Base-by-base conservation (phyloP, 192 early-diverging fungal genomes). In the Coemansia sp. region DNA sequence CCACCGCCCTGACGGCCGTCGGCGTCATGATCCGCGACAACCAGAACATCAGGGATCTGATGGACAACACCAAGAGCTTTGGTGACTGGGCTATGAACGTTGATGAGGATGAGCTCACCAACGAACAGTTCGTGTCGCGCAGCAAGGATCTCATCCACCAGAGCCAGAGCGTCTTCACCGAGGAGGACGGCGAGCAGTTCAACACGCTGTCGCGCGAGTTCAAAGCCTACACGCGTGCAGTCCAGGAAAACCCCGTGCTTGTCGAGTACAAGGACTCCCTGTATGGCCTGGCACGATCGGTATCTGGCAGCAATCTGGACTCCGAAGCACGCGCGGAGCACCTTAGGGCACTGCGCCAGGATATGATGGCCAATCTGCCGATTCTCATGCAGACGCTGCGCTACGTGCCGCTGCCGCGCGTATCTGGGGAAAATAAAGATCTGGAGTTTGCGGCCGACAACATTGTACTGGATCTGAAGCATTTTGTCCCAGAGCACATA, bases 381-480 rank as follows among this genome's bases (percentile, higher is more conserved):
- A 21, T 56, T 12, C 51, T 81, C 12, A 64, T 72, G 26, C 74
- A 70, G 61, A 55, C 52, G 0, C 71, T 81, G 42, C 72, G 79
- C 60, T 81, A 81, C 43, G 55, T 76, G 31, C 79, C 79, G 25
- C 57, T 81, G 39, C 79, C 79, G 10, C 79, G 79, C n/a, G 53
- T 81, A n/a, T 35, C 72, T 23, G 74, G 79, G 29, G 58, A 66
- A 66, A 81, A 76, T 63, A 63, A 68, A 52, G 59, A 81, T n/a
- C 33, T 73, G 25, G 79, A 81, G 74, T 81, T 81, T 76, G 79
- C 79, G 12, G 67, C 70, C 4, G 79, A 81, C 64, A 81, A 81
- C 58, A 63, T 81, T 21, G 79, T 81, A 20, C 64, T 81, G 45
- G 79, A 81, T n/a, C 65, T 81, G 28, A 69, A 81, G 67, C 63